phyloP scores from a whole-genome alignment of 306 rosid genomes.

The Betula pendula region DNA sequence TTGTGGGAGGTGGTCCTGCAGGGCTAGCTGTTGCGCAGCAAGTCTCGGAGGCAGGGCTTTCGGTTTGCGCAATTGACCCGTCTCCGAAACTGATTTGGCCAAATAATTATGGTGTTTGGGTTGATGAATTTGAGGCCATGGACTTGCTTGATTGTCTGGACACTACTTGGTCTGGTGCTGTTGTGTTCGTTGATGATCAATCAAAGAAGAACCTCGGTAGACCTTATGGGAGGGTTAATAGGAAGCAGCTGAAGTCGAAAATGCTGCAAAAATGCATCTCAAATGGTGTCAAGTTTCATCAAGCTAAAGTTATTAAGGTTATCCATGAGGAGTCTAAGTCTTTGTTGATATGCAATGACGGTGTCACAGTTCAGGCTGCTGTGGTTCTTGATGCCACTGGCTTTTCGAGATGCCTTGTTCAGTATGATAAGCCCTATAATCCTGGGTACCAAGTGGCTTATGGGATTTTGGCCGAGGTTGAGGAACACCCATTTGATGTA shows the following conservation, averaged over 20 bases:
- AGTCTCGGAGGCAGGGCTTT: constrained; percentile 93
- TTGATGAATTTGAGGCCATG: constrained; percentile 96
- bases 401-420: constrained; percentile 87
- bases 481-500: constrained; percentile 82
- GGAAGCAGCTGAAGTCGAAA: constrained; percentile 88
- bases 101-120: constrained; percentile 99
- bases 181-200: constrained; percentile 64
- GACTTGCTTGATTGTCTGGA: constrained; percentile 95
- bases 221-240: constrained; percentile 95
- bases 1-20: constrained; percentile 98
- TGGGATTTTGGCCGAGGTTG: constrained; percentile 96
- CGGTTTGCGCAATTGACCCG: constrained; percentile 87
- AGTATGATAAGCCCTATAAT: constrained; percentile 87
- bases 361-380: constrained; percentile 83
- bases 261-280: constrained; percentile 84
- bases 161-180: constrained; percentile 96
- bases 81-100: constrained; percentile 95
- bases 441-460: constrained; percentile 99
- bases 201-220: constrained; percentile 67
- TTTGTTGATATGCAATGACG: constrained; percentile 76
- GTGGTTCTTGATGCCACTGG: constrained; percentile 98
- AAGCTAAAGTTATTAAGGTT: constrained; percentile 82
- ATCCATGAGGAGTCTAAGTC: constrained; percentile 85
- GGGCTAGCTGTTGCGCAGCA: constrained; percentile 98
- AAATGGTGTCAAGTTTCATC: constrained; percentile 90